phyloP scores from a whole-genome alignment of 257 asterid genomes.

The Osmanthus fragrans region DNA sequence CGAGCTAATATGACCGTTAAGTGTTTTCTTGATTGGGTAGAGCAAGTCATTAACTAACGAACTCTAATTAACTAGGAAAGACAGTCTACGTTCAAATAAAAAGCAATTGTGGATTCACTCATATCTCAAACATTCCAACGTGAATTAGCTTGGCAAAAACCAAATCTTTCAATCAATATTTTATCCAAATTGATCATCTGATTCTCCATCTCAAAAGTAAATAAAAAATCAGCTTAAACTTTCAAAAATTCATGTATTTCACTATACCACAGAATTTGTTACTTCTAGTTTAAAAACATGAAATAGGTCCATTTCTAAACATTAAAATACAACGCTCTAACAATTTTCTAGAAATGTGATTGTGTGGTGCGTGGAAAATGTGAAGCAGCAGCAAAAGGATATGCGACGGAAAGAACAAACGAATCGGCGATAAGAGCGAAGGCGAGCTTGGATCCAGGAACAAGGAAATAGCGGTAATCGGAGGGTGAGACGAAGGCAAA shows the following conservation, averaged over 20 bases:
- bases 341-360: not conserved
- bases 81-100: not conserved
- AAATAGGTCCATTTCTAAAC: not conserved
- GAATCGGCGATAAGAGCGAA: slow-evolving; percentile 63
- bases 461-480: slow-evolving; percentile 69
- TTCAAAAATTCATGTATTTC: not conserved
- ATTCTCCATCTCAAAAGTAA: too few species aligned
- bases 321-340: not conserved
- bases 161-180: too few species aligned
- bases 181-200: too few species aligned
- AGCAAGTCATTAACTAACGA: not conserved
- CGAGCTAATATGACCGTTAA: too few species aligned
- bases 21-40: not conserved
- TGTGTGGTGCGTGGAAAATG: not conserved
- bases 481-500: slow-evolving; percentile 70
- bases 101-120: not conserved
- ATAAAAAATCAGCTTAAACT: not conserved
- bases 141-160: not conserved
- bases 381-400: slow-evolving; percentile 56
- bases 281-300: too few species aligned
- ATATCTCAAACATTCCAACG: not conserved
- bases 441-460: slow-evolving; percentile 63
- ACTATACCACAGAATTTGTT: too few species aligned
- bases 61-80: not conserved
- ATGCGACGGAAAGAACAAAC: slow-evolving; percentile 72